A percentile compares a stretch with the other conserved stretches of the same genome.
Conservation (phyloP, 192 early-diverging fungal species). For the Coemansia sp. region DNA sequence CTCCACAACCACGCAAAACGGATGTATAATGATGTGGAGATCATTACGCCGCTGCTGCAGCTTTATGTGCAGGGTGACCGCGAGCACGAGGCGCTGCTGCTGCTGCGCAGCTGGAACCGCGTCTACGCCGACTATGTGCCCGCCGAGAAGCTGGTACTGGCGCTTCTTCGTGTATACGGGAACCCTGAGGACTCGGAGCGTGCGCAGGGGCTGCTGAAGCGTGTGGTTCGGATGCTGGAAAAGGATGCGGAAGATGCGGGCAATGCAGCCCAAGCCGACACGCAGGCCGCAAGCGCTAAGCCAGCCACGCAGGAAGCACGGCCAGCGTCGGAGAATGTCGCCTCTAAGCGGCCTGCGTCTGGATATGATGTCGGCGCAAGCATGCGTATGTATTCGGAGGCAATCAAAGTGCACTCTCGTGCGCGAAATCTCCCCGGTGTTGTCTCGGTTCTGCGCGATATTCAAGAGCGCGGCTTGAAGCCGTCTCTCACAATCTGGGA, state of each 20-base stretch:
- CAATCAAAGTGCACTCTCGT: conserved; percentile 19
- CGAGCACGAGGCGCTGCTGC: conserved; percentile 23
- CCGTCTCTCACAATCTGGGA: conserved; percentile 35
- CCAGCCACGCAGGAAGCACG: neutral
- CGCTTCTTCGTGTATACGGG: conserved; percentile 37
- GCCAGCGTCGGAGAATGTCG: neutral
- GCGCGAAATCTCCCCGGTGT: conserved; percentile 35
- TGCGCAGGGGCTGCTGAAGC: conserved; percentile 9
- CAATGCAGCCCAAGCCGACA: neutral
- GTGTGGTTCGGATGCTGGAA: conserved; percentile 1
- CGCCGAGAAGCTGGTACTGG: conserved; percentile 30
- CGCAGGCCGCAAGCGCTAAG: neutral
- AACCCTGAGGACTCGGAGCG: conserved; percentile 17
- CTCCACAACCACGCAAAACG: conserved; percentile 8
- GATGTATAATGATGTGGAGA: conserved; percentile 35
- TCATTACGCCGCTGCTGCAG: conserved; percentile 42
- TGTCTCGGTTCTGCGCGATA: conserved; percentile 25
- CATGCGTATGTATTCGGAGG: conserved; percentile 7
- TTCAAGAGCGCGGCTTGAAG: conserved; percentile 4
- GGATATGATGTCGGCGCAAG: neutral
- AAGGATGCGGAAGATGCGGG: neutral
- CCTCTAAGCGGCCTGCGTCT: neutral
- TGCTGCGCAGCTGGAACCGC: conserved; percentile 44
- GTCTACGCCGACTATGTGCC: conserved; percentile 25
- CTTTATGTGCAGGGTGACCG: conserved; percentile 25